A percentile compares a stretch with the other conserved stretches of the same genome.
Conservation (phyloP, 345 rosid species). For the Citrus unshiu region DNA sequence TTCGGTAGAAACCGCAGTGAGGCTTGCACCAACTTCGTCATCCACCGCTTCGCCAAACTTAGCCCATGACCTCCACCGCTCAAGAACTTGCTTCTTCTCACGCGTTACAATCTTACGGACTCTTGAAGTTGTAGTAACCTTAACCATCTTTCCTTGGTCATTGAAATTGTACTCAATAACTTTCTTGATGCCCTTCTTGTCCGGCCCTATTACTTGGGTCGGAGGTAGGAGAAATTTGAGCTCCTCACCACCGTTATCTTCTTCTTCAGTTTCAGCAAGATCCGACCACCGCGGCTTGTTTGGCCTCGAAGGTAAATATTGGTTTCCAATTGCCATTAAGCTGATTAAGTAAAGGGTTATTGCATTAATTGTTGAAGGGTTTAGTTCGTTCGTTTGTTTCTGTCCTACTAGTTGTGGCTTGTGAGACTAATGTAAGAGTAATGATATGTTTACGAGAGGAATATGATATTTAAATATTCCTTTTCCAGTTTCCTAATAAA, state of each 20-base stretch:
- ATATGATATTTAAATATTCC: too few relatives aligned
- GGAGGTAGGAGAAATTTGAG: conserved; percentile 74
- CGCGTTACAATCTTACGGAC: conserved; percentile 58
- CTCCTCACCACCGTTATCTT: conserved; percentile 63
- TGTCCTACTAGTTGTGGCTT: too few relatives aligned
- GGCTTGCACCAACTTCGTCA: conserved; percentile 57
- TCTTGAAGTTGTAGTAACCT: conserved; percentile 60
- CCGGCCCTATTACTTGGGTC: conserved; percentile 68
- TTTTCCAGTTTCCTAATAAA: too few relatives aligned
- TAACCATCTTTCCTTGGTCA: conserved; percentile 62
- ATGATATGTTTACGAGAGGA: too few relatives aligned
- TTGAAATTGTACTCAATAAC: conserved; percentile 73
- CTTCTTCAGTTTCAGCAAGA: conserved; percentile 64
- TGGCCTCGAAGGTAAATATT: not conserved
- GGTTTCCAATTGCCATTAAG: too few relatives aligned
- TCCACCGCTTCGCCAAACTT: conserved; percentile 76
- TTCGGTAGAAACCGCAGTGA: conserved; percentile 78
- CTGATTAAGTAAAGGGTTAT: too few relatives aligned
- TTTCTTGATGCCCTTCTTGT: conserved; percentile 66
- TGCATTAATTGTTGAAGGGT: too few relatives aligned
- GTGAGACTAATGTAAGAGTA: too few relatives aligned
- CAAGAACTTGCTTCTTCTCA: conserved; percentile 53
- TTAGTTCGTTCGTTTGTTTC: too few relatives aligned
- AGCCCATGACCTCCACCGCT: conserved; percentile 58
- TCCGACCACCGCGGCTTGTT: conserved; percentile 69